These are phyloP conservation scores for Albatrellus ellisii DNA, from an alignment of 768 basidiomycete species.

Conservation along the genomic window DNA sequence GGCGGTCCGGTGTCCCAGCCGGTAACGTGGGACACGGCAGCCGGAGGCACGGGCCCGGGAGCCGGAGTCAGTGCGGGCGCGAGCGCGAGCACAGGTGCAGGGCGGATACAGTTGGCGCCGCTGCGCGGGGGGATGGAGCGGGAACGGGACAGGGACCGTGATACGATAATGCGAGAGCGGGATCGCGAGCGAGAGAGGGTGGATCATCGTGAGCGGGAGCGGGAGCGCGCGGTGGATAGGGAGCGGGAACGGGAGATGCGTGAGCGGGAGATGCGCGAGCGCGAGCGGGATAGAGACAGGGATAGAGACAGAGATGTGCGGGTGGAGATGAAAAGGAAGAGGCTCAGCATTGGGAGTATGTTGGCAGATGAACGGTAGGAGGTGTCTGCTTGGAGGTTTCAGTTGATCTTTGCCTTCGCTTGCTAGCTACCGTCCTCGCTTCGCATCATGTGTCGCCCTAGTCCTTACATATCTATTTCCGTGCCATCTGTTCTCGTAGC, in stretches of 20 bases:
- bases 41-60: background rate
- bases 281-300: slow-evolving; percentile 3
- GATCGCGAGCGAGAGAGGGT: slow-evolving; percentile 14
- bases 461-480: too few species aligned
- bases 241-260: too few species aligned
- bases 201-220: background rate
- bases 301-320: slow-evolving; percentile 3
- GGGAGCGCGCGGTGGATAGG: slow-evolving; percentile 2
- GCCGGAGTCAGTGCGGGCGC: background rate
- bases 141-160: too few species aligned
- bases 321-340: slow-evolving; percentile 8
- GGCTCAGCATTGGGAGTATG: slow-evolving; percentile 9
- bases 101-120: slow-evolving; percentile 9
- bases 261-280: too few species aligned
- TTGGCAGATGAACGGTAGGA: slow-evolving; percentile 4
- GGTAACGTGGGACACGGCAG: background rate
- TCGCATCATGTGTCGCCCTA: too few species aligned
- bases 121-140: slow-evolving; percentile 4
- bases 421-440: too few species aligned
- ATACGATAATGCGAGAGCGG: slow-evolving; percentile 8
- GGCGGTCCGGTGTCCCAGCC: background rate
- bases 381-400: too few species aligned
- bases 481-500: too few species aligned
- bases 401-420: too few species aligned
- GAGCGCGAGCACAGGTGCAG: background rate